Conservation (phyloP, 2,329 filamentous ascomycete genomes). For the Colletotrichum lupini region DNA sequence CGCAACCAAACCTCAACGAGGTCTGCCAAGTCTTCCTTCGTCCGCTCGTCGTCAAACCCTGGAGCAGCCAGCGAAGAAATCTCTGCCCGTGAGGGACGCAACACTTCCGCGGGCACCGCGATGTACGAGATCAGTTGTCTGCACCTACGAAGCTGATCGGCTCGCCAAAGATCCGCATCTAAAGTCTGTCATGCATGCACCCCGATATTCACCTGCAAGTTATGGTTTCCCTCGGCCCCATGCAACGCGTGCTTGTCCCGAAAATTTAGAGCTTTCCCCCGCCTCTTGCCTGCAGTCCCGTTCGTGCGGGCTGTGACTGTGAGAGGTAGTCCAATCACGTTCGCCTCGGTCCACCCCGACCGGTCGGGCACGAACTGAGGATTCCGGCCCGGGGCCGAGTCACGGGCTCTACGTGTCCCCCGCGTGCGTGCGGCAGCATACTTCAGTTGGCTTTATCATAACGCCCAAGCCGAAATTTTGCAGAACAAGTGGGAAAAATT, state of each 20-base stretch:
- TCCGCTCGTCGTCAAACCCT: not conserved
- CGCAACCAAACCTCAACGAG: not conserved
- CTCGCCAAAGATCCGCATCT: not conserved
- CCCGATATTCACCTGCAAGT: slow-evolving; percentile 6
- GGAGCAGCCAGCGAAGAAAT: not conserved
- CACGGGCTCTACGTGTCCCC: not conserved
- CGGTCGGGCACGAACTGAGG: not conserved
- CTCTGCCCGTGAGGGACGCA: not conserved
- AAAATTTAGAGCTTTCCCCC: not conserved
- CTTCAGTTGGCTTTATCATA: slow-evolving; percentile 18
- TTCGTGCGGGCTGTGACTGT: not conserved
- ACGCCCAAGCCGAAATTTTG: not conserved
- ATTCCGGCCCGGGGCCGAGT: slow-evolving; percentile 13
- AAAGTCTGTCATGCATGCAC: slow-evolving; percentile 10
- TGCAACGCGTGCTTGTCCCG: not conserved
- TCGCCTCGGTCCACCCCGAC: not conserved
- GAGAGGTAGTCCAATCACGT: slow-evolving; percentile 2
- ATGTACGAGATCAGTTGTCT: not conserved
- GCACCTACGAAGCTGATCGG: not conserved
- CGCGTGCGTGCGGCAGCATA: slow-evolving; percentile 3
- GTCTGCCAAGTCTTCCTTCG: slow-evolving; percentile 4
- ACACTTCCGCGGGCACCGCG: not conserved
- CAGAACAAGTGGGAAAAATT: not conserved
- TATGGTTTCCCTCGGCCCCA: slow-evolving; percentile 5
- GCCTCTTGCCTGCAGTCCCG: slow-evolving; percentile 13